A percentile compares a stretch with the other conserved stretches of the same genome.
Conservation (phyloP, 2,329 filamentous ascomycete genomes). For the Fusarium mangiferae region DNA sequence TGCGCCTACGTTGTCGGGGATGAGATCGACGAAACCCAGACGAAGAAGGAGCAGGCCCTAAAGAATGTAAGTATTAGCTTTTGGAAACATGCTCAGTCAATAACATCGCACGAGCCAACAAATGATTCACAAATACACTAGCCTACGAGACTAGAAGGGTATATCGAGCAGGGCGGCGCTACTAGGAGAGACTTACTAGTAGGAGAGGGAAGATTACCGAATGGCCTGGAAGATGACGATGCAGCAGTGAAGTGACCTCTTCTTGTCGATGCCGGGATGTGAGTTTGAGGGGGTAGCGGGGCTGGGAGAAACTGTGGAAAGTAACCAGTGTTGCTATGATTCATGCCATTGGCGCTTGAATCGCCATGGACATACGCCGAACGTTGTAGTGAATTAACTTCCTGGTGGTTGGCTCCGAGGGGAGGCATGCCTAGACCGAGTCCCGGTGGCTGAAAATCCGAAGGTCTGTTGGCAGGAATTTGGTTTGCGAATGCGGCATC, state of each 20-base stretch:
- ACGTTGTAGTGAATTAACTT: slow-evolving; percentile 38
- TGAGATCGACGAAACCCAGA: slow-evolving; percentile 43
- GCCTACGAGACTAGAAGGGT: background rate
- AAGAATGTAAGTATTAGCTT: slow-evolving; percentile 12
- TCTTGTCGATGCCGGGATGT: slow-evolving; percentile 27
- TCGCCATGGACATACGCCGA: slow-evolving; percentile 32
- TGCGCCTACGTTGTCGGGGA: slow-evolving; percentile 44
- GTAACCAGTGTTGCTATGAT: slow-evolving; percentile 30
- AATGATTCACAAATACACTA: slow-evolving; percentile 8
- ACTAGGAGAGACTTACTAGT: slow-evolving; percentile 31
- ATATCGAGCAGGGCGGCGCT: background rate
- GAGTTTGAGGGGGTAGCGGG: slow-evolving; percentile 30
- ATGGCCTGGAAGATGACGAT: slow-evolving; percentile 29
- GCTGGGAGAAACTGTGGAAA: slow-evolving; percentile 24
- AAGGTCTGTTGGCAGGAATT: slow-evolving; percentile 27
- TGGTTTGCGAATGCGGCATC: slow-evolving; percentile 40
- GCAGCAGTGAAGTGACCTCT: slow-evolving; percentile 26
- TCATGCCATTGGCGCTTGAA: slow-evolving; percentile 27
- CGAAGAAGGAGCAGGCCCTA: slow-evolving; percentile 38
- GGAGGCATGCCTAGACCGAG: slow-evolving; percentile 23
- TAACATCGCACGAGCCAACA: background rate
- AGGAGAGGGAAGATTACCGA: slow-evolving; percentile 35
- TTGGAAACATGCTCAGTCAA: background rate
- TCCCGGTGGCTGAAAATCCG: slow-evolving; percentile 32
- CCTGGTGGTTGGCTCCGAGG: slow-evolving; percentile 29